phyloP scores from a whole-genome alignment of 2,329 filamentous ascomycete species.

The Cercospora zeina region DNA sequence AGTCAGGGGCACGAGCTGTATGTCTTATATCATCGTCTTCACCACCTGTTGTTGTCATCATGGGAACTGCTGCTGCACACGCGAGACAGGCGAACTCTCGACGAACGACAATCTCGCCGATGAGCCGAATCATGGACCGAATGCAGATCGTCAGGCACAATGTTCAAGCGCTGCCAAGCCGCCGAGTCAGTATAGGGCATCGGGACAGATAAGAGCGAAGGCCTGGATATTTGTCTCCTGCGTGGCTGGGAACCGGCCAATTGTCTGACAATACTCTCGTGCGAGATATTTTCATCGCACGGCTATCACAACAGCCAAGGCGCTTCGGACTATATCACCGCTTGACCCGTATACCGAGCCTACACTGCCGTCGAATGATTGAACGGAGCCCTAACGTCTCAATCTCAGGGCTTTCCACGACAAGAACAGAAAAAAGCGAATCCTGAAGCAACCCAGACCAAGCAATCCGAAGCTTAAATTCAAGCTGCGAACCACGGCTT shows the following conservation, averaged over 20 bases:
- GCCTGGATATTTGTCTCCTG: neutral
- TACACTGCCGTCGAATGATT: neutral
- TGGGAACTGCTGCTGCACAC: neutral
- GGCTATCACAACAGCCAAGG: neutral
- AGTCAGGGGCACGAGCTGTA: neutral
- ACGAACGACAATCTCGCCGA: neutral
- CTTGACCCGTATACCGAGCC: neutral
- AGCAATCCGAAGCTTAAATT: conserved; percentile 5
- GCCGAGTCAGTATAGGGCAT: neutral
- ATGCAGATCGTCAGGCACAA: neutral
- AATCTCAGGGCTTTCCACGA: neutral
- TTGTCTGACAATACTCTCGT: neutral
- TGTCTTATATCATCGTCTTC: no score
- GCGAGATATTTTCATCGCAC: neutral
- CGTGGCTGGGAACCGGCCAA: neutral
- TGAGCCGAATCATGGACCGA: conserved; percentile 1
- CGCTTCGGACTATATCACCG: neutral
- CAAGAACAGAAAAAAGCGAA: neutral
- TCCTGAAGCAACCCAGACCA: neutral
- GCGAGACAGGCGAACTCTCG: neutral
- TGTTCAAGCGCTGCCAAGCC: neutral
- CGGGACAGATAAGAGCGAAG: neutral
- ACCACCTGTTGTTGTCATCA: neutral
- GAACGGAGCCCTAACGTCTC: neutral
- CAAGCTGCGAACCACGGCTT: conserved; percentile 8